Evolutionary conservation across 257 asterid genomes (phyloP), one percentile per base, ranked within the genome.

Genomic region (Solanum paucissectum): DNA sequence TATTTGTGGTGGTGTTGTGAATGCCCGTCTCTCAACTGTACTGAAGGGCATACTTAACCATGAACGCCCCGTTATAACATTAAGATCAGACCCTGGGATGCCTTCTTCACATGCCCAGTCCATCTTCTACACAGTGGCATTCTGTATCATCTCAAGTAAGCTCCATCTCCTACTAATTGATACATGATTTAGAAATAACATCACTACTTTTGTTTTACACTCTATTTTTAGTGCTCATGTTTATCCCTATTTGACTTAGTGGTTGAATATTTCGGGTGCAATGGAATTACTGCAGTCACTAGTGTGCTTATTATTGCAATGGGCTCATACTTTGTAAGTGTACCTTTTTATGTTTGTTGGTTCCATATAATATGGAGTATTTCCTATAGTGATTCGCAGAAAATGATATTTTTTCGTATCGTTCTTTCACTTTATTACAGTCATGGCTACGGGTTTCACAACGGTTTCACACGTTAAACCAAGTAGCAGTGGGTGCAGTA

Each of bases 51-150:
- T 91, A 84, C 86, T 96, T 38, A 95, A 96, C 86, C 98, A 96
- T 86, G 93, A 93, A 87, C 88, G 99, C 85, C 99, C 99, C 5
- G 86, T 87, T 90, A 64, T 94, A 38, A 88, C 92, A 29, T 64
- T 91, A 87, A 92, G 95, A 91, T 90, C 97, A 6, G 98, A 94
- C 86, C 99, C 98, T 0, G 99, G 99, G 81, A 95, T 96, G 99
- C 98, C 99, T 25, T 96, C 99, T 73, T 92, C 98, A 29, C 99
- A 95, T 86, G 96, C 98, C 0, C 98, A 94, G 81, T 88, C 95
- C 88, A 92, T 96, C 87, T 92, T 90, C 87, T 96, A 86, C 76
- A 87, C 92, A 3, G 38, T 92, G 40, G 73, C 89, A 23, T 94
- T 92, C 85, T 77, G 91, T 90, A 85, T 88, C 82, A 36, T 93